phyloP scores from a whole-genome alignment of 2,329 filamentous ascomycete genomes.

The Fusarium humuli region DNA sequence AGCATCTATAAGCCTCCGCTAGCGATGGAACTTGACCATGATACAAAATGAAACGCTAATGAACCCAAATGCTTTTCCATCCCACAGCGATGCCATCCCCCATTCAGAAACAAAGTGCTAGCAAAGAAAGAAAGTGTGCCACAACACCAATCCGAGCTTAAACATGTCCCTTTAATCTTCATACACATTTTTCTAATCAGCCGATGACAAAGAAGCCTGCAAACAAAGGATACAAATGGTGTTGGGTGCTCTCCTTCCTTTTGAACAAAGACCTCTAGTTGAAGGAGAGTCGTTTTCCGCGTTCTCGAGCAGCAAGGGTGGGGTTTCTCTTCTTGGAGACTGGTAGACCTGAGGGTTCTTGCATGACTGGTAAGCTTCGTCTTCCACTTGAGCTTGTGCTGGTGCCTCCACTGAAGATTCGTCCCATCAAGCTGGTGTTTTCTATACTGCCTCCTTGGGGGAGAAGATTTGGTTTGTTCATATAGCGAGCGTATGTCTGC shows the following conservation, averaged over 20 bases:
- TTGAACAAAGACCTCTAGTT: constrained; percentile 18
- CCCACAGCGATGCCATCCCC: neutral
- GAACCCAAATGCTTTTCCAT: constrained; percentile 1
- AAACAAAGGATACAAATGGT: constrained; percentile 2
- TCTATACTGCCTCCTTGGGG: constrained; percentile 53
- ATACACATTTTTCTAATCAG: constrained; percentile 3
- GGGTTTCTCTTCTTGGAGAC: constrained; percentile 19
- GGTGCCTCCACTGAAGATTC: constrained; percentile 44
- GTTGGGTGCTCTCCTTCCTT: neutral
- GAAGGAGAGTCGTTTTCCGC: constrained; percentile 34
- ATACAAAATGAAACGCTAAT: constrained; percentile 6
- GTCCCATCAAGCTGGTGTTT: constrained; percentile 45
- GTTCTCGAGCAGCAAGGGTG: neutral
- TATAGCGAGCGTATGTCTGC: constrained; percentile 59
- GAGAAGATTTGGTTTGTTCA: constrained; percentile 54
- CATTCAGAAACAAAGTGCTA: constrained; percentile 11
- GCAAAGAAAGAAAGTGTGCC: constrained; percentile 3
- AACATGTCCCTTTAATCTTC: constrained; percentile 6
- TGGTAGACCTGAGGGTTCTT: constrained; percentile 12
- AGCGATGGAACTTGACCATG: neutral
- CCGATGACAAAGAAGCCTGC: neutral
- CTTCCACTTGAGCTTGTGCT: constrained; percentile 40
- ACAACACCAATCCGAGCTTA: constrained; percentile 11
- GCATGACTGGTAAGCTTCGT: constrained; percentile 35
- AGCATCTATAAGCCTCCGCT: neutral